Evolutionary conservation across 768 basidiomycete species (phyloP).

Genomic region (Tubosaeta sp.): DNA sequence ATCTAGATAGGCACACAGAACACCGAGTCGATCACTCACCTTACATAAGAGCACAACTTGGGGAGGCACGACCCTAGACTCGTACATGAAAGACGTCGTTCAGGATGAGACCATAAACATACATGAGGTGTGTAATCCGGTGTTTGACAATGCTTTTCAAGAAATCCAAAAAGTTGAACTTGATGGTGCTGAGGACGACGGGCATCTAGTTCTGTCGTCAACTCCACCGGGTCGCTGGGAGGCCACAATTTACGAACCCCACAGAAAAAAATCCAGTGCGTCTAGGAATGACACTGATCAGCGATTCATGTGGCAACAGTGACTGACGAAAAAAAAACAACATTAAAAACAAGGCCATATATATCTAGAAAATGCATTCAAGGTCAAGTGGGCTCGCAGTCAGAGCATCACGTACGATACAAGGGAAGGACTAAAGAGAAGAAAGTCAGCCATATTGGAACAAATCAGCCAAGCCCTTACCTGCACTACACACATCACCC

Average conservation of each 20-base stretch:
- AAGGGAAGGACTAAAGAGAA: constrained; percentile 49
- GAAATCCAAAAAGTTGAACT: constrained; percentile 42
- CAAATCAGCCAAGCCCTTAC: constrained; percentile 30
- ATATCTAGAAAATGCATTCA: constrained; percentile 42
- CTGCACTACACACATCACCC: constrained; percentile 58
- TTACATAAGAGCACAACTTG: constrained; percentile 49
- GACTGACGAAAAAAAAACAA: constrained; percentile 22
- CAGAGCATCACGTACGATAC: constrained; percentile 44
- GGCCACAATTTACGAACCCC: constrained; percentile 40
- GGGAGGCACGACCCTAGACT: constrained; percentile 41
- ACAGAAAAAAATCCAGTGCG: constrained; percentile 54
- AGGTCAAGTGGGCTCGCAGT: background rate
- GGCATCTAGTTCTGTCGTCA: constrained; percentile 40
- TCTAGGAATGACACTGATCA: constrained; percentile 36
- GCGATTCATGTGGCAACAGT: background rate
- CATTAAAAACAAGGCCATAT: constrained; percentile 61
- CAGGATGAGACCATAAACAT: constrained; percentile 7
- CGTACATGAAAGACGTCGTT: background rate
- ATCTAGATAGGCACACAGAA: background rate
- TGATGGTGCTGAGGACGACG: constrained; percentile 40
- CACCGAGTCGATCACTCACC: constrained; percentile 23
- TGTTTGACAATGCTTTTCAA: constrained; percentile 44
- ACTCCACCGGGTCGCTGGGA: background rate
- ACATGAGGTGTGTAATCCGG: constrained; percentile 43
- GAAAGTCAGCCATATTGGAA: background rate